Evolutionary conservation across 257 asterid genomes (phyloP).

Genomic region (Solanum sejunctum): DNA sequence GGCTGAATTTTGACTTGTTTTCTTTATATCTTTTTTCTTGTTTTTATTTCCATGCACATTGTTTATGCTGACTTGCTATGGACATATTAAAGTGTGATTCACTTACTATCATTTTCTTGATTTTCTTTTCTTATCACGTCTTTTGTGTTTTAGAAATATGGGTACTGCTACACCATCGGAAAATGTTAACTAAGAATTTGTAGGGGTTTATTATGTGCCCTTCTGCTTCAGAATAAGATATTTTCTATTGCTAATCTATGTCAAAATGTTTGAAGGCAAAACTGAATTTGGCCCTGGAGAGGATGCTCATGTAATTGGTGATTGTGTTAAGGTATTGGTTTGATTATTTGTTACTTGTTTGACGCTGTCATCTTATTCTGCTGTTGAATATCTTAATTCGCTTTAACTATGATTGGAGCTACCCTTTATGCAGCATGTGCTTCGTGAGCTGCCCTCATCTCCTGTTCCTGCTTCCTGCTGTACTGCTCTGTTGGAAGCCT

Average conservation of each 20-base stretch:
- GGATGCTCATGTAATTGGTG: slow-evolving; percentile 90
- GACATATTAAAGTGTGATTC: background rate
- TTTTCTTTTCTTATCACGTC: background rate
- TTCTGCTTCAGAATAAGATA: background rate
- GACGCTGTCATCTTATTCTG: background rate
- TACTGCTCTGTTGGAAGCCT: slow-evolving; percentile 83
- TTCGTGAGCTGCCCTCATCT: slow-evolving; percentile 91
- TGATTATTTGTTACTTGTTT: background rate
- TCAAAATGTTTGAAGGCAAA: slow-evolving; percentile 34
- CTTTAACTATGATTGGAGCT: slow-evolving; percentile 1
- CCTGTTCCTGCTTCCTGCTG: slow-evolving; percentile 99
- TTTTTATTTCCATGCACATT: background rate
- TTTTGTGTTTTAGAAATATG: background rate
- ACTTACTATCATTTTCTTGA: background rate
- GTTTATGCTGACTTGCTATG: background rate
- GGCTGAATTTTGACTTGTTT: background rate
- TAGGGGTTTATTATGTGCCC: background rate
- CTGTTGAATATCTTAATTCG: background rate
- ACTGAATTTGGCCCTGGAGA: slow-evolving; percentile 62
- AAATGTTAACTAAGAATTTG: background rate
- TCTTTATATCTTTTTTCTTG: background rate
- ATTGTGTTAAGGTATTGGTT: slow-evolving; percentile 71
- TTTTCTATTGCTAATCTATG: background rate
- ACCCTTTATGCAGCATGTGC: slow-evolving; percentile 65
- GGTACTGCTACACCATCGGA: background rate